These are phyloP conservation scores for Hypoxylon lienhwacheense DNA, from an alignment of 495 filamentous ascomycete genomes.

Conservation along the genomic window DNA sequence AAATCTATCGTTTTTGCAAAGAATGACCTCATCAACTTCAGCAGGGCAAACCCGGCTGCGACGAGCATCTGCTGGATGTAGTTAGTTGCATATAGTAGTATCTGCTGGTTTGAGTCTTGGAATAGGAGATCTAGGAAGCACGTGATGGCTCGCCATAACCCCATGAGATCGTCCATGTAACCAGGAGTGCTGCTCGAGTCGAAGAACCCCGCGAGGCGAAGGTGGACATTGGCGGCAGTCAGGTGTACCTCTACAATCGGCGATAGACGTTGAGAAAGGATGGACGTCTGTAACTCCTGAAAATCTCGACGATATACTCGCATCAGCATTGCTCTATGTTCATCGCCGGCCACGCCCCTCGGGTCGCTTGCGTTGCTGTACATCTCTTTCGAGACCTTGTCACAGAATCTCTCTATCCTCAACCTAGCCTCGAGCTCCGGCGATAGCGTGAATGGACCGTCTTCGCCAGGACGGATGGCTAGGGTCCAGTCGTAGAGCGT, in stretches of 20 bases:
- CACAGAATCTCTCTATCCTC: constrained; percentile 79
- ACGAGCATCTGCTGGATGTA: constrained; percentile 93
- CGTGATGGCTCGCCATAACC: constrained; percentile 74
- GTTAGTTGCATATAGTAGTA: constrained; percentile 74
- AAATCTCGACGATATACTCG: constrained; percentile 60
- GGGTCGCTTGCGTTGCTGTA: constrained; percentile 80
- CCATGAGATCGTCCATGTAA: constrained; percentile 75
- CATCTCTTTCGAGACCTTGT: constrained; percentile 82
- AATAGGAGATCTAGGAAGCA: constrained; percentile 75
- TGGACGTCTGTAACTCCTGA: constrained; percentile 55
- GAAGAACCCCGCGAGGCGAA: constrained; percentile 87
- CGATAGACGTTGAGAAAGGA: constrained; percentile 53
- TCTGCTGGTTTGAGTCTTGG: constrained; percentile 44
- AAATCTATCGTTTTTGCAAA: constrained; percentile 73
- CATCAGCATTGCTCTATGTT: constrained; percentile 68
- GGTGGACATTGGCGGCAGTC: constrained; percentile 76
- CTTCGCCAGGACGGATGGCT: constrained; percentile 61
- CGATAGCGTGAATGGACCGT: constrained; percentile 67
- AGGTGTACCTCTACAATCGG: constrained; percentile 73
- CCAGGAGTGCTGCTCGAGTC: constrained; percentile 72
- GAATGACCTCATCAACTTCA: constrained; percentile 86
- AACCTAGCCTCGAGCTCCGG: constrained; percentile 67
- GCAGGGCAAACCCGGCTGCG: constrained; percentile 78
- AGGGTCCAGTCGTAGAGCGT: constrained; percentile 87
- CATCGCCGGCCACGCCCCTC: constrained; percentile 69